Conservation (phyloP, 2,329 filamentous ascomycete species). For the Esteya vermicola region DNA sequence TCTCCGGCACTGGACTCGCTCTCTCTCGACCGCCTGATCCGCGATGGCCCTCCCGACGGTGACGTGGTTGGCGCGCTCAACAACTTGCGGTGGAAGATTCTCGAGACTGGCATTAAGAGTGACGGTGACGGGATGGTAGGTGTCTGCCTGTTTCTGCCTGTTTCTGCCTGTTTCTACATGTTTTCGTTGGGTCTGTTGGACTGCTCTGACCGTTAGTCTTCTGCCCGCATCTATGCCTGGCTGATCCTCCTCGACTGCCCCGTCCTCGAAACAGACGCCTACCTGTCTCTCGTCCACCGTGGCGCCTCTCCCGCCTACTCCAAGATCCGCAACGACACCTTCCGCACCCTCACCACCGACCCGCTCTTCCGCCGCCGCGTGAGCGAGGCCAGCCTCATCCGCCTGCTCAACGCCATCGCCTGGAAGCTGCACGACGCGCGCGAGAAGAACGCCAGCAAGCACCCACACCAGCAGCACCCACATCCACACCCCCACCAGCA, state of each 20-base stretch:
- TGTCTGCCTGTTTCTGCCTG: slow-evolving; percentile 2
- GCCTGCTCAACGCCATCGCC: slow-evolving; percentile 84
- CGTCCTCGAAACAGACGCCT: slow-evolving; percentile 71
- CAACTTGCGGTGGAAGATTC: slow-evolving; percentile 56
- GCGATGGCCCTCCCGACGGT: slow-evolving; percentile 63
- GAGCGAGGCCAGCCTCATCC: slow-evolving; percentile 87
- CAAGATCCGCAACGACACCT: slow-evolving; percentile 97
- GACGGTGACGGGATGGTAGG: slow-evolving; percentile 70
- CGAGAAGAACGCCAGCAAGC: slow-evolving; percentile 21
- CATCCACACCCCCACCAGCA: slow-evolving; percentile 17
- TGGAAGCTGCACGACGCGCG: slow-evolving; percentile 82
- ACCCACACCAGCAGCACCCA: slow-evolving; percentile 14
- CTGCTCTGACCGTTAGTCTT: slow-evolving; percentile 57
- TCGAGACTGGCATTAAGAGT: slow-evolving; percentile 61
- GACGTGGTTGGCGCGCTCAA: slow-evolving; percentile 54
- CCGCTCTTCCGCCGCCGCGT: slow-evolving; percentile 93
- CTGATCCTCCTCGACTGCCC: slow-evolving; percentile 82
- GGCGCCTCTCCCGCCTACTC: slow-evolving; percentile 88
- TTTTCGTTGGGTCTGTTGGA: too few relatives aligned
- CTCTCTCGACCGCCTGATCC: slow-evolving; percentile 60
- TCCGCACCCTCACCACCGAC: slow-evolving; percentile 89
- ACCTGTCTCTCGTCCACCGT: slow-evolving; percentile 80
- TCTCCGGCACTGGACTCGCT: slow-evolving; percentile 38
- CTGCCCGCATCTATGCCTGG: slow-evolving; percentile 90
- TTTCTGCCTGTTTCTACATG: not conserved